Percentiles rank a stretch among this genome's conserved stretches.
phyloP scores from a whole-genome alignment of 75 land plant species.

The Cupressus sempervirens region DNA sequence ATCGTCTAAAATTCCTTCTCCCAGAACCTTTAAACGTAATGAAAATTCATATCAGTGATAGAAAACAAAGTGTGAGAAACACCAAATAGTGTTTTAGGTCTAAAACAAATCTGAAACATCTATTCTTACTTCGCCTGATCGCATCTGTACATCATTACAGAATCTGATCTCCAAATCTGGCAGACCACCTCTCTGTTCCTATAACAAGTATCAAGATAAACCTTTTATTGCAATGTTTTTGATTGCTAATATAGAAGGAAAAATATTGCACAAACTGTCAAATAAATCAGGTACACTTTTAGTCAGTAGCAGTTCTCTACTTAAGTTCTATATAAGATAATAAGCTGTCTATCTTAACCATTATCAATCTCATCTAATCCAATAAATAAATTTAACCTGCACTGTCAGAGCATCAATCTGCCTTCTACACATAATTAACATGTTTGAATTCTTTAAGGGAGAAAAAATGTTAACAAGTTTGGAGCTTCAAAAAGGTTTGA shows the following conservation, averaged over 20 bases:
- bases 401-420: background rate
- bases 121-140: background rate
- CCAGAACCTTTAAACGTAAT: background rate
- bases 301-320: too few species aligned
- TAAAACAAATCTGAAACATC: background rate
- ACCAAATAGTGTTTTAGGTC: background rate
- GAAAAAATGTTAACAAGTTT: too few species aligned
- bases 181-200: background rate
- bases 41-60: background rate
- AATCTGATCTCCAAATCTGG: background rate
- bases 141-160: background rate
- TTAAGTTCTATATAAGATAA: too few species aligned
- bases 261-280: background rate
- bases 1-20: background rate
- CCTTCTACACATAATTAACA: too few species aligned
- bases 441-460: too few species aligned
- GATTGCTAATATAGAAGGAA: background rate
- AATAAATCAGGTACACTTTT: background rate
- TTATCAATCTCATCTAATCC: background rate
- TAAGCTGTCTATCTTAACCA: too few species aligned
- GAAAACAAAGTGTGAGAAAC: background rate
- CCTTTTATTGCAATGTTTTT: background rate
- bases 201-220: background rate
- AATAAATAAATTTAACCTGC: background rate
- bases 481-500: too few species aligned